Conservation (phyloP, 2,329 filamentous ascomycete genomes). For the Exophiala sp. region DNA sequence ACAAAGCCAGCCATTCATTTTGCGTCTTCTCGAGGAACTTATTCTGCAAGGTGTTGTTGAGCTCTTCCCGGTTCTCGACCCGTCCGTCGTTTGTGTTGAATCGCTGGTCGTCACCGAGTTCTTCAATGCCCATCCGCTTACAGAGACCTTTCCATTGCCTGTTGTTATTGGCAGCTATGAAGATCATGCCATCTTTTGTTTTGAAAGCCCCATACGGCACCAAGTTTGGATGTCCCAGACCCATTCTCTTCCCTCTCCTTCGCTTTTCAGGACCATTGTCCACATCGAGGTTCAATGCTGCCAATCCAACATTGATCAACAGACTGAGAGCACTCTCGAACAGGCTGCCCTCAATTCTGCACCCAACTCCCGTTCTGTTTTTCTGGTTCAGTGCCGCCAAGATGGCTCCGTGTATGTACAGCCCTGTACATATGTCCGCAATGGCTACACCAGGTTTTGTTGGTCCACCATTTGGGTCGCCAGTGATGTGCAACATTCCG, state of each 20-base stretch:
- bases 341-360: slow-evolving; percentile 23
- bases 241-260: slow-evolving; percentile 23
- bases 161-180: slow-evolving; percentile 27
- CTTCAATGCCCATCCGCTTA: slow-evolving; percentile 16
- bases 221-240: slow-evolving; percentile 24
- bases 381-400: slow-evolving; percentile 24
- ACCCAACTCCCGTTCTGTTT: slow-evolving; percentile 19
- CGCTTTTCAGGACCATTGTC: slow-evolving; percentile 15
- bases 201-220: slow-evolving; percentile 26
- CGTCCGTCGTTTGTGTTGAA: slow-evolving; percentile 25
- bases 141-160: slow-evolving; percentile 27
- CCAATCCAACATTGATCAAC: slow-evolving; percentile 26
- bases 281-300: slow-evolving; percentile 25
- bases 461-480: slow-evolving; percentile 13
- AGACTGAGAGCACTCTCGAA: slow-evolving; percentile 30
- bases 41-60: slow-evolving; percentile 19
- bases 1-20: slow-evolving; percentile 21
- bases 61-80: slow-evolving; percentile 24
- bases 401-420: slow-evolving; percentile 26
- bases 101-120: slow-evolving; percentile 13
- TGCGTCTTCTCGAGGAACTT: slow-evolving; percentile 21
- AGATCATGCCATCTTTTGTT: slow-evolving; percentile 24
- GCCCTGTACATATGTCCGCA: slow-evolving; percentile 25
- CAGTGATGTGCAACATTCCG: slow-evolving; percentile 27
- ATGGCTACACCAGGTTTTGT: slow-evolving; percentile 26